phyloP scores from a whole-genome alignment of 371 early-diverging fungal species.

The Mucor indicus region DNA sequence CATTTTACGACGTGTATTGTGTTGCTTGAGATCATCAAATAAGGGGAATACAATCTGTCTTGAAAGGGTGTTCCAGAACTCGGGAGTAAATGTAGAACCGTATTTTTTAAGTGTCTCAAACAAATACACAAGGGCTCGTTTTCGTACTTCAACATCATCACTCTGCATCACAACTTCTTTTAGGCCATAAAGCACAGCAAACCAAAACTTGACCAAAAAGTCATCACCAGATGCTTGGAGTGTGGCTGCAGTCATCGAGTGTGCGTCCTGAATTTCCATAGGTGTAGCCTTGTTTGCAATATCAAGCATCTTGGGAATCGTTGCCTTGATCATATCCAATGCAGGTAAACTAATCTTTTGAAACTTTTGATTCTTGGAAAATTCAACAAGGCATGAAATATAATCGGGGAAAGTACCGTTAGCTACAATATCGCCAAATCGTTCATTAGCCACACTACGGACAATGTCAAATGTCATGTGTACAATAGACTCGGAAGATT shows the following conservation, averaged over 20 bases:
- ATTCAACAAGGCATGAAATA: conserved; percentile 78
- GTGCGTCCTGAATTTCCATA: conserved; percentile 40
- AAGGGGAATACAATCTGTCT: conserved; percentile 86
- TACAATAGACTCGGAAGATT: conserved; percentile 65
- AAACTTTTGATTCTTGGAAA: conserved; percentile 57
- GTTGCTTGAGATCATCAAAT: conserved; percentile 75
- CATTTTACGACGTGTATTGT: conserved; percentile 31
- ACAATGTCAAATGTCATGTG: conserved; percentile 68
- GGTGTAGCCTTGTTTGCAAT: conserved; percentile 38
- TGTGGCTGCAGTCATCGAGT: conserved; percentile 15
- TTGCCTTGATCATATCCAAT: conserved; percentile 49
- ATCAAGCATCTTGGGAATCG: conserved; percentile 49
- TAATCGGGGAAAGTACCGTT: conserved; percentile 76
- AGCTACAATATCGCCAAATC: conserved; percentile 65
- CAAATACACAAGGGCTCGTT: conserved; percentile 76
- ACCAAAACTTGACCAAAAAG: conserved; percentile 66
- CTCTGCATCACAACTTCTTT: conserved; percentile 87
- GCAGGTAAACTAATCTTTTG: conserved; percentile 60
- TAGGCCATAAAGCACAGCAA: conserved; percentile 82
- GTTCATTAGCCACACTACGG: conserved; percentile 60
- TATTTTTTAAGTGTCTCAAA: conserved; percentile 78
- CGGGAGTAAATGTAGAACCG: conserved; percentile 65
- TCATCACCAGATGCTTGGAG: conserved; percentile 37
- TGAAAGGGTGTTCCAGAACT: conserved; percentile 81
- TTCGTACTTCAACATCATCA: conserved; percentile 88